These are phyloP conservation scores for Aspergillus campestris DNA, from an alignment of 495 filamentous ascomycete genomes.

Conservation along the genomic window DNA sequence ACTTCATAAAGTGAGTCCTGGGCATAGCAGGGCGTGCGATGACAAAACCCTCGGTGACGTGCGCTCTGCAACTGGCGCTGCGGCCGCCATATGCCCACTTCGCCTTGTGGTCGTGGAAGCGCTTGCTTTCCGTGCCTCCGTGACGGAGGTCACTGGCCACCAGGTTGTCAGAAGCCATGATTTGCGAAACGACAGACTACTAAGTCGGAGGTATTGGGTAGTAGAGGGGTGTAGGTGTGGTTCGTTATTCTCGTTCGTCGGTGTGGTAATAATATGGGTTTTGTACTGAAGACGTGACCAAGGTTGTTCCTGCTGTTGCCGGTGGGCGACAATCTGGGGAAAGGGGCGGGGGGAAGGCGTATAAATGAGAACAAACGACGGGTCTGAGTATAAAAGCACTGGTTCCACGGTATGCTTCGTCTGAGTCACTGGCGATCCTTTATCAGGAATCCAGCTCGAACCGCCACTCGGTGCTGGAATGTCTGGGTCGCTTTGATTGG, in stretches of 20 bases:
- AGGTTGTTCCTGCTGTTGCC: background rate
- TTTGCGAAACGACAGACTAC: background rate
- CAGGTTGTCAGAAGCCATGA: slow-evolving; percentile 11
- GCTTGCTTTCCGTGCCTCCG: slow-evolving; percentile 26
- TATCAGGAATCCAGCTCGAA: no score
- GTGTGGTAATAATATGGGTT: no score
- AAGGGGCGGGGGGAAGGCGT: slow-evolving; percentile 1
- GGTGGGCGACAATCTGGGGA: background rate
- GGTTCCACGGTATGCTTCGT: background rate
- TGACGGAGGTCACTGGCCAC: slow-evolving; percentile 15
- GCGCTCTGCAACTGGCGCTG: slow-evolving; percentile 3
- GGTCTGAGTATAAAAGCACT: background rate
- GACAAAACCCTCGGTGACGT: slow-evolving; percentile 3
- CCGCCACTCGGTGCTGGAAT: background rate
- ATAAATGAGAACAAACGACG: background rate
- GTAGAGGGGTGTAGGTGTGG: background rate
- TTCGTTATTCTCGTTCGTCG: no score
- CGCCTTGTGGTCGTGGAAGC: slow-evolving; percentile 42
- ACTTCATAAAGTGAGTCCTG: slow-evolving; percentile 9
- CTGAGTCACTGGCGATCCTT: slow-evolving; percentile 10
- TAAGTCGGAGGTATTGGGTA: background rate
- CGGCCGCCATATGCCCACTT: slow-evolving; percentile 46
- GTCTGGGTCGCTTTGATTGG: background rate
- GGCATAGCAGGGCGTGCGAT: slow-evolving; percentile 24
- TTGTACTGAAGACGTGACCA: no score